phyloP scores from a whole-genome alignment of 1,284 basidiomycete genomes.

The Cryptococcus sp. region DNA sequence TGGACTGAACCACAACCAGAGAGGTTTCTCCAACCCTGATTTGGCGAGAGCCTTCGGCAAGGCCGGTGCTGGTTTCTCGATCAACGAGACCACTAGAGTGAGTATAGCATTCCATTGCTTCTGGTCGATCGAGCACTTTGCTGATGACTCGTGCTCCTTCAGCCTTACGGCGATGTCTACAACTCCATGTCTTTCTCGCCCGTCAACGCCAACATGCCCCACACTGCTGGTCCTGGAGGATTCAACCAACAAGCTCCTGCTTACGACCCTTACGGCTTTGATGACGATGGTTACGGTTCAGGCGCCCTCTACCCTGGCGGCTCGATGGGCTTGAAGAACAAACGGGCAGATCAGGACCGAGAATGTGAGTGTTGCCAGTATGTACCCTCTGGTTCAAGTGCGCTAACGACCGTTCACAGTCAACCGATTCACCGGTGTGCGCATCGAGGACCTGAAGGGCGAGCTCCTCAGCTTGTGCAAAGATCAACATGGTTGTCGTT shows the following conservation, averaged over 20 bases:
- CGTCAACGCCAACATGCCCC: slow-evolving; percentile 31
- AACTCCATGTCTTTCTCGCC: slow-evolving; percentile 31
- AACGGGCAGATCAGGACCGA: slow-evolving; percentile 87
- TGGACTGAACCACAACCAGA: slow-evolving; percentile 44
- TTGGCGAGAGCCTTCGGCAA: slow-evolving; percentile 63
- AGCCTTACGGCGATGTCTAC: slow-evolving; percentile 52
- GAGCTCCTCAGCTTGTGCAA: slow-evolving; percentile 94
- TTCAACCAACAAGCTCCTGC: slow-evolving; percentile 46
- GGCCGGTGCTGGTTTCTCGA: slow-evolving; percentile 61
- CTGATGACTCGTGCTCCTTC: slow-evolving; percentile 58
- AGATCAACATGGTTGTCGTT: slow-evolving; percentile 98
- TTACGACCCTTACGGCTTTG: slow-evolving; percentile 69
- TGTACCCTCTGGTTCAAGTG: neutral
- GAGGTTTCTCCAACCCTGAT: slow-evolving; percentile 55
- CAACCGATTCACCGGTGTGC: slow-evolving; percentile 91
- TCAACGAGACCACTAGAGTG: slow-evolving; percentile 29
- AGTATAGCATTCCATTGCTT: neutral
- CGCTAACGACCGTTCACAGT: slow-evolving; percentile 57
- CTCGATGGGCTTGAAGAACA: slow-evolving; percentile 86
- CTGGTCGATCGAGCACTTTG: neutral
- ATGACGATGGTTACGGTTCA: slow-evolving; percentile 65
- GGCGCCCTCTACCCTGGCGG: slow-evolving; percentile 74
- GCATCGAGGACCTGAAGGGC: slow-evolving; percentile 92
- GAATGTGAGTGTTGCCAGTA: slow-evolving; percentile 61
- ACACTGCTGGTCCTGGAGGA: slow-evolving; percentile 56